Conservation (phyloP, 257 asterid species). For the Nicotiana knightiana region DNA sequence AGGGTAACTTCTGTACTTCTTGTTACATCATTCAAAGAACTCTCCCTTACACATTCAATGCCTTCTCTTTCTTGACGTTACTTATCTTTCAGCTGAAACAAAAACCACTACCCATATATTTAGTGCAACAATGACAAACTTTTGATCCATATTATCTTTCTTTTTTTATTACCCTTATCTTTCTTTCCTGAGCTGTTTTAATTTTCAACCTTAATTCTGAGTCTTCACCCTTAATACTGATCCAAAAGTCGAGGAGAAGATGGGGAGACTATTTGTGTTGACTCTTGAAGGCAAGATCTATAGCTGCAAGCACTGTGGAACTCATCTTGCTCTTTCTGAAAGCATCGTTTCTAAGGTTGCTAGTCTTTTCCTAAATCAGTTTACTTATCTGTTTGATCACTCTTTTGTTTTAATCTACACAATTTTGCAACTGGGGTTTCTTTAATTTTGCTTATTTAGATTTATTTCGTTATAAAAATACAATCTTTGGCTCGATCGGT, state of each 20-base stretch:
- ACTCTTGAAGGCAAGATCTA: slow-evolving; percentile 19
- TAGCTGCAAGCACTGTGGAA: slow-evolving; percentile 19
- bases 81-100: neutral
- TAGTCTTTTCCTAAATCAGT: neutral
- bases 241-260: neutral
- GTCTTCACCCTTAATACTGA: neutral
- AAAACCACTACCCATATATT: neutral
- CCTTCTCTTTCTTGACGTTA: neutral
- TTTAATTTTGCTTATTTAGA: neutral
- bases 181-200: neutral
- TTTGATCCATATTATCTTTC: neutral
- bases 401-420: neutral
- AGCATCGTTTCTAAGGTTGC: slow-evolving; percentile 16
- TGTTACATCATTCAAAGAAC: neutral
- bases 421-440: neutral
- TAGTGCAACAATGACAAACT: neutral
- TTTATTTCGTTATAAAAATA: neutral
- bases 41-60: neutral
- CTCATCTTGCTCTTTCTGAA: slow-evolving; percentile 21
- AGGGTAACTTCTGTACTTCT: too few relatives aligned
- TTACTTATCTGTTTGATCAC: neutral
- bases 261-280: slow-evolving; percentile 20
- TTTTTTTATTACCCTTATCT: neutral
- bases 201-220: neutral
- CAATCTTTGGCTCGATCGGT: neutral